phyloP scores from a whole-genome alignment of 1,284 basidiomycete genomes.

The Rhodotorula mucilaginosa region DNA sequence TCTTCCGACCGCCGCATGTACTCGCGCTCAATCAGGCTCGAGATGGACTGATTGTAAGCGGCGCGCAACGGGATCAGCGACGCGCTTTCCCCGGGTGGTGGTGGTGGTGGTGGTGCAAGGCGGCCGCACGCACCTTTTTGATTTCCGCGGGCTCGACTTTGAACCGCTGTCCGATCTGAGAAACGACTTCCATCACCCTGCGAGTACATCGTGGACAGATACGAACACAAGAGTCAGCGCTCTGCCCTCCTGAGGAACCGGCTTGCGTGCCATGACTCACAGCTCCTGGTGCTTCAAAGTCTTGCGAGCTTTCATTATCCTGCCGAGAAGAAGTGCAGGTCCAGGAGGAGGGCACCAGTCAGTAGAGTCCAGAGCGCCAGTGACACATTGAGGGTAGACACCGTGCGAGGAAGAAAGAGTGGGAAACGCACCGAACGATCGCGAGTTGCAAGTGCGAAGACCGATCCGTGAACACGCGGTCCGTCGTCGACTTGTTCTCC shows the following conservation, averaged over 20 bases:
- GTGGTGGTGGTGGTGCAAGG: no score
- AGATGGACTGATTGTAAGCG: conserved; percentile 55
- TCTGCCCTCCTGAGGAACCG: no score
- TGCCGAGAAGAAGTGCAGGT: neutral
- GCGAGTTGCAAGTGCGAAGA: conserved; percentile 84
- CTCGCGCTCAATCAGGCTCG: conserved; percentile 76
- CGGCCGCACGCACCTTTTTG: conserved; percentile 58
- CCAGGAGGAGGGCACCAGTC: neutral
- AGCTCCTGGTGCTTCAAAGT: conserved; percentile 75
- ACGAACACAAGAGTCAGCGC: neutral
- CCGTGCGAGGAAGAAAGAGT: neutral
- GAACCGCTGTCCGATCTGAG: conserved; percentile 73
- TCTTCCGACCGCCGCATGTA: conserved; percentile 74
- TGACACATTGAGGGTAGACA: neutral
- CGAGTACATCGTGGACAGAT: neutral
- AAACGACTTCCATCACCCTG: conserved; percentile 54
- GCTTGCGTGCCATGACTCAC: conserved; percentile 4
- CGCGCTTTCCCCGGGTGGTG: neutral
- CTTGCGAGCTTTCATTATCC: conserved; percentile 86
- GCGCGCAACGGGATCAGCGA: neutral
- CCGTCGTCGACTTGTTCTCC: conserved; percentile 78
- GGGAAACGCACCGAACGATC: conserved; percentile 63
- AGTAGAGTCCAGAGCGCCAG: no score
- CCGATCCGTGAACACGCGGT: conserved; percentile 80
- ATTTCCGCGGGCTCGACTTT: conserved; percentile 62